These are phyloP conservation scores for Licmophora abbreviata DNA, from an alignment of 108 stramenopile species.

Conservation along the genomic window DNA sequence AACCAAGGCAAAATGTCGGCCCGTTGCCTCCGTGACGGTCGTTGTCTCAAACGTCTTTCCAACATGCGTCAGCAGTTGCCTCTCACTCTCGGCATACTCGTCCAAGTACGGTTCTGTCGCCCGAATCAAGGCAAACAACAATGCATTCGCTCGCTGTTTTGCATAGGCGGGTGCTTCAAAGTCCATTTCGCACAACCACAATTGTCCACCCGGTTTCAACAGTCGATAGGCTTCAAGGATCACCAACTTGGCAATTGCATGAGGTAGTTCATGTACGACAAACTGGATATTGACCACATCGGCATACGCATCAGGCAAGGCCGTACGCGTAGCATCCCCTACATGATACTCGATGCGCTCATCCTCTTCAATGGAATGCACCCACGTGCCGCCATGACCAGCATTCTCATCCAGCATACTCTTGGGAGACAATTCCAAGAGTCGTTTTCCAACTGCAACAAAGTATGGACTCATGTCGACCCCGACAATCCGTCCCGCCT, in stretches of 20 bases:
- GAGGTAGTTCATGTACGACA: slow-evolving; percentile 68
- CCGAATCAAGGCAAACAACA: slow-evolving; percentile 61
- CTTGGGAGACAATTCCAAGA: slow-evolving; percentile 42
- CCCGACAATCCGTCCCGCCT: slow-evolving; percentile 33
- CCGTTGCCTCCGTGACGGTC: slow-evolving; percentile 56
- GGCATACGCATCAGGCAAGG: slow-evolving; percentile 31
- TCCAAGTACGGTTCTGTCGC: slow-evolving; percentile 79
- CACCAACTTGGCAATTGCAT: slow-evolving; percentile 28
- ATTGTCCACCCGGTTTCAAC: slow-evolving; percentile 51
- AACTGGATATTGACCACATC: slow-evolving; percentile 66
- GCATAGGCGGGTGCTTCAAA: slow-evolving; percentile 74
- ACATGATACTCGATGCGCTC: slow-evolving; percentile 46
- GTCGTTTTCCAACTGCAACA: slow-evolving; percentile 36
- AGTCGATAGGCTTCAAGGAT: slow-evolving; percentile 54
- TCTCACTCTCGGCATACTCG: slow-evolving; percentile 67
- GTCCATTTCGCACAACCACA: slow-evolving; percentile 82
- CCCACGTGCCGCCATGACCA: slow-evolving; percentile 42
- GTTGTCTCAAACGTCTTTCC: slow-evolving; percentile 21
- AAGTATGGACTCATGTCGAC: slow-evolving; percentile 71
- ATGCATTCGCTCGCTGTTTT: slow-evolving; percentile 63
- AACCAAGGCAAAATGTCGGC: slow-evolving; percentile 72
- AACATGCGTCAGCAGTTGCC: slow-evolving; percentile 17
- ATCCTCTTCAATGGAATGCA: slow-evolving; percentile 46
- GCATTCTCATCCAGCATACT: slow-evolving; percentile 3
- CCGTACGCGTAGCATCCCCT: slow-evolving; percentile 44